Evolutionary conservation across 1,284 basidiomycete genomes (phyloP).

Genomic region (Coriolopsis trogii): DNA sequence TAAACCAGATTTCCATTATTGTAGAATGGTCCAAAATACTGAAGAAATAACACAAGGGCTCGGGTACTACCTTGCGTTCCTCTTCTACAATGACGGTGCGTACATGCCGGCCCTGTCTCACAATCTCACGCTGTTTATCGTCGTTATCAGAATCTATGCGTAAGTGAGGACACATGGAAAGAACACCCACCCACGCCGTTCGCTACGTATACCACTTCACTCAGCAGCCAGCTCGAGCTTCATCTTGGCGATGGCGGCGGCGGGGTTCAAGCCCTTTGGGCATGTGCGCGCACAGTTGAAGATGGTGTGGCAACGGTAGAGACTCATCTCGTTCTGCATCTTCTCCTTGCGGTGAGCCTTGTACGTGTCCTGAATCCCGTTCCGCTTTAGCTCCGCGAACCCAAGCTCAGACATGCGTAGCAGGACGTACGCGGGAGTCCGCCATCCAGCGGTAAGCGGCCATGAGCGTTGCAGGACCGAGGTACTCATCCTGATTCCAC

Average conservation of each 20-base stretch:
- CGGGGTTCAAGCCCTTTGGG: conserved; percentile 95
- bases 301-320: conserved; percentile 95
- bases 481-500: conserved; percentile 99
- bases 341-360: conserved; percentile 86
- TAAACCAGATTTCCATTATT: not conserved
- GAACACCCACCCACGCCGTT: conserved; percentile 8
- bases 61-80: conserved; percentile 17
- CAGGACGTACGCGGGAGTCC: conserved; percentile 80
- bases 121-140: not conserved
- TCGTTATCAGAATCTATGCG: no score
- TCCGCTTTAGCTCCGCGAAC: not conserved
- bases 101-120: conserved; percentile 3
- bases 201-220: conserved; percentile 31
- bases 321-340: conserved; percentile 93
- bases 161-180: not conserved
- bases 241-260: conserved; percentile 85
- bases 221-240: conserved; percentile 87
- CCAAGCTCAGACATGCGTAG: no score
- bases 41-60: conserved; percentile 13
- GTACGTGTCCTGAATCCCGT: conserved; percentile 67
- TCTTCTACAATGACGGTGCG: conserved; percentile 10
- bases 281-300: conserved; percentile 96
- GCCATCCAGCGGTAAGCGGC: conserved; percentile 98
- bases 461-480: conserved; percentile 96
- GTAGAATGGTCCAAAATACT: conserved; percentile 10